These are phyloP conservation scores for Eucalyptus shirleyi DNA, from an alignment of 345 rosid genomes.

Conservation along the genomic window DNA sequence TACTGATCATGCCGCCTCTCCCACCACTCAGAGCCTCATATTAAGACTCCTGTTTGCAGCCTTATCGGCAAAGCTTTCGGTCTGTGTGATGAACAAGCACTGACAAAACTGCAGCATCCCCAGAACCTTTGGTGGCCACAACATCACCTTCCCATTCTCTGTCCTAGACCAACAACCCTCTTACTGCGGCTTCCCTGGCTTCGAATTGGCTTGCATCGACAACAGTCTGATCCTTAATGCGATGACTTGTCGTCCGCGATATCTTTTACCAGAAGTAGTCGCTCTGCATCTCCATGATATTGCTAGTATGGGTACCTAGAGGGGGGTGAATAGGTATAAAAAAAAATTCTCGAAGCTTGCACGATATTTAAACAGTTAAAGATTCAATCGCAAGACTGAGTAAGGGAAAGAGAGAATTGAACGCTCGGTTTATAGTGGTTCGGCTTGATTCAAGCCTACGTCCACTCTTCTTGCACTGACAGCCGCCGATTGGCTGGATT, in stretches of 20 bases:
- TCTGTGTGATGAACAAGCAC: neutral
- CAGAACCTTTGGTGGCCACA: conserved; percentile 7
- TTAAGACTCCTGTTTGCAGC: neutral
- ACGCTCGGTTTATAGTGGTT: too few species aligned
- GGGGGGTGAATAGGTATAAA: too few species aligned
- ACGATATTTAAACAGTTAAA: too few species aligned
- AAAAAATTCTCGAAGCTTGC: too few species aligned
- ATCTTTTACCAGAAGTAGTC: conserved; percentile 14
- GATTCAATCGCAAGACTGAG: too few species aligned
- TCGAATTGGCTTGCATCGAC: conserved; percentile 12
- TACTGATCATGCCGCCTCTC: neutral
- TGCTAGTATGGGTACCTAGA: too few species aligned
- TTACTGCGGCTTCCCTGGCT: conserved; percentile 39
- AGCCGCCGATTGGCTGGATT: too few species aligned
- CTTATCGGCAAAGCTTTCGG: neutral
- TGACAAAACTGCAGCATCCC: conserved; percentile 4
- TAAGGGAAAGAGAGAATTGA: too few species aligned
- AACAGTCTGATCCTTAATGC: conserved; percentile 6
- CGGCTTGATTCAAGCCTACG: too few species aligned
- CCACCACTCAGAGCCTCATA: neutral
- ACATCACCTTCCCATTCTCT: conserved; percentile 21
- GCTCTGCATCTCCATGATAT: conserved; percentile 15
- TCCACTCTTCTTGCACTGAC: too few species aligned
- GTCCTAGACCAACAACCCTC: conserved; percentile 1
- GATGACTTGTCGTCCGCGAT: neutral